Conservation (phyloP, 495 filamentous ascomycete genomes). For the Astrothelium subdiscretum region DNA sequence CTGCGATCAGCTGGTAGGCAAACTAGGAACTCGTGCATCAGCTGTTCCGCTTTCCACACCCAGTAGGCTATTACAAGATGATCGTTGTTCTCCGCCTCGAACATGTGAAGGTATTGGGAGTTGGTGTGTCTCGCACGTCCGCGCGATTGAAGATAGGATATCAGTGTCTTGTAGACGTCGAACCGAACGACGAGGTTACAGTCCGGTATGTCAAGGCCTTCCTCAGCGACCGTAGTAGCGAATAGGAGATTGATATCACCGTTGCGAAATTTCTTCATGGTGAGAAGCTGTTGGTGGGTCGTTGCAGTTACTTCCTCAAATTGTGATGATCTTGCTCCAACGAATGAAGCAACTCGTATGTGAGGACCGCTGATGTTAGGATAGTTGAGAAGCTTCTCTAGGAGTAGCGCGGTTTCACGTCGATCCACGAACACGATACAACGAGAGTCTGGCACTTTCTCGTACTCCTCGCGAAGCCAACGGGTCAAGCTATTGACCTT, state of each 20-base stretch:
- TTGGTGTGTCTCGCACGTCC: constrained; percentile 70
- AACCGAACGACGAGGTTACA: constrained; percentile 88
- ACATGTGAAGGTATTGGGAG: constrained; percentile 76
- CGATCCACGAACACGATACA: constrained; percentile 84
- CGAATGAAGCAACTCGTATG: constrained; percentile 54
- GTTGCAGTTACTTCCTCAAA: constrained; percentile 48
- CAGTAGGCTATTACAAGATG: constrained; percentile 48
- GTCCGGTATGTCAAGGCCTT: constrained; percentile 91
- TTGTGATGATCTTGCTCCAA: constrained; percentile 42
- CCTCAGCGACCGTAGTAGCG: constrained; percentile 85
- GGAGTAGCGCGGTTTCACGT: constrained; percentile 62
- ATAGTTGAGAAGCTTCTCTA: constrained; percentile 52
- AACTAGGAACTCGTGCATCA: constrained; percentile 64
- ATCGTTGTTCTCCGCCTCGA: constrained; percentile 51
- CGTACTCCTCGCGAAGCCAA: constrained; percentile 48
- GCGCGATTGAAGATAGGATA: constrained; percentile 91
- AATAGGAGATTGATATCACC: constrained; percentile 80
- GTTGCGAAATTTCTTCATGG: constrained; percentile 63
- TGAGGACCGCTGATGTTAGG: constrained; percentile 40
- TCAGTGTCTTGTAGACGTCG: constrained; percentile 80
- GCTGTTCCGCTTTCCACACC: constrained; percentile 39
- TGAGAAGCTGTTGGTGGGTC: constrained; percentile 63
- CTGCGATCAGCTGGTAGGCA: constrained; percentile 64
- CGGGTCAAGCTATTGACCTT: constrained; percentile 58
- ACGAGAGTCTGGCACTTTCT: constrained; percentile 42